phyloP scores from a whole-genome alignment of 1,284 basidiomycete genomes.

The Dichomitus squalens region DNA sequence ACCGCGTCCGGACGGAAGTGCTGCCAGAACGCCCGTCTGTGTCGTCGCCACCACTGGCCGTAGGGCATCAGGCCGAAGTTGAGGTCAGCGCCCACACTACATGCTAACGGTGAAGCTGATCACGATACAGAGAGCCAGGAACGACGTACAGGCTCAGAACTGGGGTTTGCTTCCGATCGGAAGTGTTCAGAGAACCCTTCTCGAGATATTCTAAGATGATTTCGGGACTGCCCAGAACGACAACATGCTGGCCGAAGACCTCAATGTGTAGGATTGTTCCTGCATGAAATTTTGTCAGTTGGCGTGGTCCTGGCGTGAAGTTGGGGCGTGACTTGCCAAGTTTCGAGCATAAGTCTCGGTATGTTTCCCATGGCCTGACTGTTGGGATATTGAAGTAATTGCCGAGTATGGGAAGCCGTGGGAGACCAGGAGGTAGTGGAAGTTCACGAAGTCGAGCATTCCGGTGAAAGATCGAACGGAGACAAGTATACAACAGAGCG shows the following conservation, averaged over 20 bases:
- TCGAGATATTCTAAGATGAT: slow-evolving; percentile 14
- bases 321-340: slow-evolving; percentile 15
- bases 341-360: neutral
- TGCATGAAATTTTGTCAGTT: too few species aligned
- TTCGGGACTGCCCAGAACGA: slow-evolving; percentile 14
- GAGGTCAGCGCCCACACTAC: neutral
- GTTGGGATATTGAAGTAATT: slow-evolving; percentile 6
- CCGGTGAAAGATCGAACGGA: neutral
- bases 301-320: too few species aligned
- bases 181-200: slow-evolving; percentile 9
- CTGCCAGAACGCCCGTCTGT: slow-evolving; percentile 3
- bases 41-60: neutral
- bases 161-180: neutral
- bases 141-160: neutral
- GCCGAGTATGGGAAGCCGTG: slow-evolving; percentile 6
- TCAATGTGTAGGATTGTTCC: neutral
- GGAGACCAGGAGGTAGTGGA: slow-evolving; percentile 13
- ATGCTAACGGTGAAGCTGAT: neutral
- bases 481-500: too few species aligned
- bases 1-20: slow-evolving; percentile 2
- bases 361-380: slow-evolving; percentile 1
- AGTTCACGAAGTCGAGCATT: neutral
- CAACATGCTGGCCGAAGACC: neutral
- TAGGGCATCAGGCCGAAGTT: neutral
- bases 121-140: neutral